Percentiles rank a stretch among this genome's conserved stretches.
These are phyloP conservation scores for Neocucurbitaria cava DNA, from an alignment of 2,329 filamentous ascomycete species.

Conservation along the genomic window DNA sequence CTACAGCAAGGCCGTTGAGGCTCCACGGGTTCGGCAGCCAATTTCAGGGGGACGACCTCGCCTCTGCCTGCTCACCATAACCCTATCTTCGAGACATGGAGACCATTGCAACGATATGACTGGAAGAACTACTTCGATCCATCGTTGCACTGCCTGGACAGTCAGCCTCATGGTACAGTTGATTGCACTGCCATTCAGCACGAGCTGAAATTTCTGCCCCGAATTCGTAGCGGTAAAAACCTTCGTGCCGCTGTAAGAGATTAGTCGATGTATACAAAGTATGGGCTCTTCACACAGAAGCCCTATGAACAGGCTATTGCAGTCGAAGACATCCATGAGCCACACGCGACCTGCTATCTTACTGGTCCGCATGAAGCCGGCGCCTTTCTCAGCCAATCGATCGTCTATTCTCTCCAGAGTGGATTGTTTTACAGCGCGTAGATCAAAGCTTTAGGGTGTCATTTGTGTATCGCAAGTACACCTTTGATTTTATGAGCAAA, in stretches of 20 bases:
- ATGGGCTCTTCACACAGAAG: not conserved
- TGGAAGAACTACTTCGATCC: not conserved
- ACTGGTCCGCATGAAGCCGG: not conserved
- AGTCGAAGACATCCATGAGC: not conserved
- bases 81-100: not conserved
- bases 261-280: not conserved
- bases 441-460: too few relatives aligned
- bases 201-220: not conserved
- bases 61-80: not conserved
- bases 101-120: not conserved
- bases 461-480: not conserved
- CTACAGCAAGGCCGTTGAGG: not conserved
- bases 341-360: not conserved
- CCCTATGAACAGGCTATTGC: not conserved
- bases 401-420: not conserved
- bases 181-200: not conserved
- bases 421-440: not conserved
- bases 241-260: not conserved
- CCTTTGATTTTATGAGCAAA: not conserved
- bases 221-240: not conserved
- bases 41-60: not conserved
- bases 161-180: not conserved
- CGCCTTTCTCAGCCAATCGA: not conserved
- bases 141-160: not conserved
- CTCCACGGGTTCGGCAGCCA: not conserved